phyloP scores from a whole-genome alignment of 768 basidiomycete species.

The Psilocybe sp. region DNA sequence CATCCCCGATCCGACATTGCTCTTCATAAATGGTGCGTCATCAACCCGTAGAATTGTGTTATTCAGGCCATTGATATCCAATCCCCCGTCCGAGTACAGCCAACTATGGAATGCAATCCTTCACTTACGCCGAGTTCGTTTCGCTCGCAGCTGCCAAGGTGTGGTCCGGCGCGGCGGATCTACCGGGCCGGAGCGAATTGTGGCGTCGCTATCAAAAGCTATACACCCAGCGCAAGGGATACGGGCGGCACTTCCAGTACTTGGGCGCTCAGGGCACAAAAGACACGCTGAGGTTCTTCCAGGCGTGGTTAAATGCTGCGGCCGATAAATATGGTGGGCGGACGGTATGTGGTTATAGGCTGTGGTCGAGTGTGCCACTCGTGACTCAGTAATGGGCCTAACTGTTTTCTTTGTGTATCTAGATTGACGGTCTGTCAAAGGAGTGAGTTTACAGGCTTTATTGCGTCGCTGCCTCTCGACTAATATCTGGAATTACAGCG shows the following conservation, averaged over 20 bases:
- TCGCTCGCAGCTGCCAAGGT: conserved; percentile 35
- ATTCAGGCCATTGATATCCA: background rate
- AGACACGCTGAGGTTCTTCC: conserved; percentile 30
- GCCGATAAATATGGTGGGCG: conserved; percentile 35
- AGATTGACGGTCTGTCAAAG: conserved; percentile 19
- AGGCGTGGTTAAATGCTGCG: conserved; percentile 38
- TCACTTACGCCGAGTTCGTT: conserved; percentile 34
- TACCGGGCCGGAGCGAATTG: conserved; percentile 27
- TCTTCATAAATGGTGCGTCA: conserved; percentile 33
- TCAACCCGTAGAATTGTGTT: background rate
- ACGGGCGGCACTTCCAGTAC: conserved; percentile 34
- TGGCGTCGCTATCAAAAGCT: conserved; percentile 31
- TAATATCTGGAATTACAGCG: conserved; percentile 1
- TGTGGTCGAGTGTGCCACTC: background rate
- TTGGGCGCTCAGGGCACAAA: conserved; percentile 16
- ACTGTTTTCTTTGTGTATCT: background rate
- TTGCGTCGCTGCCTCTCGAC: background rate
- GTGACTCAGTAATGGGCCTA: no score
- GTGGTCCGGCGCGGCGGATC: conserved; percentile 32
- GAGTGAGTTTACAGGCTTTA: conserved; percentile 9
- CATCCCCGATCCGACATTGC: conserved; percentile 43
- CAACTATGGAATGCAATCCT: conserved; percentile 38
- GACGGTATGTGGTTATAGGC: conserved; percentile 16
- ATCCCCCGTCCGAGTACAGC: conserved; percentile 16
- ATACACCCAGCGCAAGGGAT: conserved; percentile 30